Evolutionary conservation across 495 filamentous ascomycete species (phyloP), one percentile per base, ranked within the genome.

Genomic region (Lasiosphaeris hirsuta): DNA sequence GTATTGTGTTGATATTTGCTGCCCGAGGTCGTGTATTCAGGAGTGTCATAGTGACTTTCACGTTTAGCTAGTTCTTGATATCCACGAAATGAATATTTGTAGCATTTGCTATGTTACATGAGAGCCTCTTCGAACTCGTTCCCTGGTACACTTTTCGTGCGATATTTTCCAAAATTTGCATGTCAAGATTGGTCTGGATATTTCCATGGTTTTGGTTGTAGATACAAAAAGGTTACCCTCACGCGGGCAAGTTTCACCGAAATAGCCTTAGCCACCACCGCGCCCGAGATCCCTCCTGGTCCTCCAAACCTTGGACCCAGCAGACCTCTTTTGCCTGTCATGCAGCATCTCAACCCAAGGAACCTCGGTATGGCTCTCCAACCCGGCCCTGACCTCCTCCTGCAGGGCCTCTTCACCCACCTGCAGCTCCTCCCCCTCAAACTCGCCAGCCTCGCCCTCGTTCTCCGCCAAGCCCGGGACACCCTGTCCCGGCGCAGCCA

Each of bases 261-360:
- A 30, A 30, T 5, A 30, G 23, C 23, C 2, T 30, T 5, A 30
- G 5, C 23, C 23, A 30, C 23, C 23, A 30, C 23, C 23, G 5
- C 23, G 23, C 10, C 80, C 80, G 9, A 84, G 55, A 63, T 84
- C 80, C 62, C 81, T 74, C 54, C 81, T 73, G 11, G 82, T 79
- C 57, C 80, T 69, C 81, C 80, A 84, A 18, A 81, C 79, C 45
- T 74, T 68, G 13, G 75, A 73, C 9, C 81, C 80, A 9, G 75
- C 71, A 17, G 74, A 71, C 62, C 79, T 67, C 52, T 72, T 75
- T 64, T 79, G 70, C 23, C 73, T 75, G 14, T 75, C 75, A 48
- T 75, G 60, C n/a, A 81, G 54, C 50, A 70, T 70, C 53, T 84
- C 77, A 18, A 82, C 69, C 81, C 81, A 84, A 19, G 81, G 80